Conservation (phyloP, 306 rosid species). For the Mimosa pudica region DNA sequence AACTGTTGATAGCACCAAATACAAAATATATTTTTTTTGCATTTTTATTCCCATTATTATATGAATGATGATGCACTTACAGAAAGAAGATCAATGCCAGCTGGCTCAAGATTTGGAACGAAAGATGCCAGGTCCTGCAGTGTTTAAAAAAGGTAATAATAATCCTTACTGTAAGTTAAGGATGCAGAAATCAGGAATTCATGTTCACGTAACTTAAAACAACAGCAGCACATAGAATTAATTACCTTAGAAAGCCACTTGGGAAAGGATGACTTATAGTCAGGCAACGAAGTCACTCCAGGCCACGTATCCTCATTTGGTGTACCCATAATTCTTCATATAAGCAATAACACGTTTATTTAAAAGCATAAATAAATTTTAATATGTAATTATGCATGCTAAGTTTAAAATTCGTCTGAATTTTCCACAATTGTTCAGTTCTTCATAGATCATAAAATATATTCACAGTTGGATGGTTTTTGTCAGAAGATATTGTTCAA, state of each 20-base stretch:
- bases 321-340: conserved; percentile 86
- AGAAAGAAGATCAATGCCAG: conserved; percentile 86
- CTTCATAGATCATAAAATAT: neutral
- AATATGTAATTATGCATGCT: neutral
- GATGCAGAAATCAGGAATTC: conserved; percentile 13
- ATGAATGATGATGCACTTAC: conserved; percentile 56
- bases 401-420: conserved; percentile 6
- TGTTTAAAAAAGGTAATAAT: conserved; percentile 4
- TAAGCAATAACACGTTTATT: neutral
- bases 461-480: neutral
- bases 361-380: neutral
- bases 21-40: conserved; percentile 19
- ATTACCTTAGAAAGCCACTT: conserved; percentile 88
- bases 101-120: conserved; percentile 84
- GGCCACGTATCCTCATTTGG: conserved; percentile 98
- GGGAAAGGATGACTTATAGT: conserved; percentile 91
- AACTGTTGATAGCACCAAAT: neutral
- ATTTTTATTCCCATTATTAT: conserved; percentile 25
- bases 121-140: conserved; percentile 65
- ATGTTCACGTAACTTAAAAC: conserved; percentile 8
- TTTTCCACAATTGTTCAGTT: neutral
- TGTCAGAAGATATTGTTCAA: neutral
- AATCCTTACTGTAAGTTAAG: neutral
- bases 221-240: conserved; percentile 1
- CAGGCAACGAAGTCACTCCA: conserved; percentile 96